Percentiles rank a stretch among this genome's conserved stretches.
Evolutionary conservation across 257 asterid species (phyloP).

Genomic region (Ilex asprella): DNA sequence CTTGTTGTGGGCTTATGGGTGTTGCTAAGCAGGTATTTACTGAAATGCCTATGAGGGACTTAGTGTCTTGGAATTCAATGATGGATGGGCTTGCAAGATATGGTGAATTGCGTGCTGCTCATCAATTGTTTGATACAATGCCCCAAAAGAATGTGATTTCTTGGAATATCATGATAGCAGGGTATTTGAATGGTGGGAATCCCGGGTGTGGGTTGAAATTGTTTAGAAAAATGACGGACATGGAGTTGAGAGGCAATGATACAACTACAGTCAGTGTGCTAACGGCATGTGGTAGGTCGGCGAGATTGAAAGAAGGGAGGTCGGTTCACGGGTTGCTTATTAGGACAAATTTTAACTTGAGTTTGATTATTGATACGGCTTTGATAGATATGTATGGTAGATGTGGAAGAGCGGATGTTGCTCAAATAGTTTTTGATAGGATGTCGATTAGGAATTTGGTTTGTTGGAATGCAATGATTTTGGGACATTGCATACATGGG

Average conservation of each 20-base stretch:
- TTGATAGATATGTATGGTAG: constrained; percentile 60
- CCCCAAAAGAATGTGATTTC: constrained; percentile 42
- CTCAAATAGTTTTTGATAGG: constrained; percentile 38
- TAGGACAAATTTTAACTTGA: constrained; percentile 22
- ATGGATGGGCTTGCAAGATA: constrained; percentile 37
- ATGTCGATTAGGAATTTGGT: constrained; percentile 42
- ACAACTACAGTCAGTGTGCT: constrained; percentile 42
- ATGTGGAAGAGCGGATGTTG: constrained; percentile 50
- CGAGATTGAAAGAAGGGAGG: constrained; percentile 62
- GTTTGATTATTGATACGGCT: constrained; percentile 44
- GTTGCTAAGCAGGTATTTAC: constrained; percentile 32
- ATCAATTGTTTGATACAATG: constrained; percentile 53
- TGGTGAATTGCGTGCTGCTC: constrained; percentile 53
- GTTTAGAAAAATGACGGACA: constrained; percentile 47
- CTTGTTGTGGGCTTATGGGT: constrained; percentile 37
- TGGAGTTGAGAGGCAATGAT: constrained; percentile 28
- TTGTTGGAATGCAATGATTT: constrained; percentile 61
- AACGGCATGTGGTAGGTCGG: constrained; percentile 70
- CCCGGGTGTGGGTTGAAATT: constrained; percentile 57
- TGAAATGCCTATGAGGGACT: constrained; percentile 44
- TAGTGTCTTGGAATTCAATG: constrained; percentile 58
- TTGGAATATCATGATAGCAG: constrained; percentile 59
- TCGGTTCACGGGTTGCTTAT: constrained; percentile 58
- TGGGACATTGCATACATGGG: constrained; percentile 62
- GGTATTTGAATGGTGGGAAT: constrained; percentile 46